phyloP scores from a whole-genome alignment of 345 rosid species.

The Gossypium stocksii region DNA sequence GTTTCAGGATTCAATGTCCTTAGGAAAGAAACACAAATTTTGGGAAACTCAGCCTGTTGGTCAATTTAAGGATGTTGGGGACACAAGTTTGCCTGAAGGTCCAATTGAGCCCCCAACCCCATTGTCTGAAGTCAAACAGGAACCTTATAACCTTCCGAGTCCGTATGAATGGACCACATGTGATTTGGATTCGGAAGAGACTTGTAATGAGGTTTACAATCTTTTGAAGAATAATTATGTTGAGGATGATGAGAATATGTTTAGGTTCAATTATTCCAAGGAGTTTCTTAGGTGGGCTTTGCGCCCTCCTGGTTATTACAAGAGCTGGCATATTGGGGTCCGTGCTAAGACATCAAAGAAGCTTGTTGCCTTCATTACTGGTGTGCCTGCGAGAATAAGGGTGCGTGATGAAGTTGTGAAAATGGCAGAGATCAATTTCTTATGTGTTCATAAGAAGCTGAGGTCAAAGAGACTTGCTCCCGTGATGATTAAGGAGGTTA shows the following conservation, averaged over 20 bases:
- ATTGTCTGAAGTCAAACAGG: constrained; percentile 75
- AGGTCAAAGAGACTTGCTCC: constrained; percentile 93
- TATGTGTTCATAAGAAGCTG: constrained; percentile 94
- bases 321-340: constrained; percentile 88
- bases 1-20: constrained; percentile 60
- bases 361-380: constrained; percentile 88
- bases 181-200: constrained; percentile 68
- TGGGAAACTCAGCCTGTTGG: constrained; percentile 95
- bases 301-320: constrained; percentile 73
- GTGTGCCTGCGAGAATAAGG: constrained; percentile 85
- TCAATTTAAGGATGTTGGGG: constrained; percentile 62
- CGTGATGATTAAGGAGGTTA: constrained; percentile 95
- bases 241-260: constrained; percentile 96
- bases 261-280: constrained; percentile 90
- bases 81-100: constrained; percentile 70
- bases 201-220: constrained; percentile 68
- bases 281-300: constrained; percentile 90
- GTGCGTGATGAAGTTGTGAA: constrained; percentile 65
- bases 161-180: constrained; percentile 84
- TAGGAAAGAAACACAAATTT: constrained; percentile 59
- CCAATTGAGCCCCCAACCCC: constrained; percentile 63
- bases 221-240: constrained; percentile 79
- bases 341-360: constrained; percentile 74
- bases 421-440: constrained; percentile 91
- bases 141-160: constrained; percentile 78